Evolutionary conservation across 192 early-diverging fungal species (phyloP).

Genomic region (Dimargaris xerosporica): DNA sequence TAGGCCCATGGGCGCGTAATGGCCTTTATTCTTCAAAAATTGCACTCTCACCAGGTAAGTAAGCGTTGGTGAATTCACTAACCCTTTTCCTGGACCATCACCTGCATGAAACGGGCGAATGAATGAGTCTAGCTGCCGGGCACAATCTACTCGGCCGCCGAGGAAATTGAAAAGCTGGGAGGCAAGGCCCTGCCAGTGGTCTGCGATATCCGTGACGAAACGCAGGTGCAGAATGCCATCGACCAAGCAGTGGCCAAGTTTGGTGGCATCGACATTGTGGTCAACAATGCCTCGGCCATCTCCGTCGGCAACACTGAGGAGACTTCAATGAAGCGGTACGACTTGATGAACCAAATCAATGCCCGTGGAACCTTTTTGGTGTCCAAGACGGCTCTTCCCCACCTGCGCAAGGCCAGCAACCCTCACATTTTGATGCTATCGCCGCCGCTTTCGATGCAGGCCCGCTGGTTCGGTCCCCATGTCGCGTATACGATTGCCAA

Average conservation of each 20-base stretch:
- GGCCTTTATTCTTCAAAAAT: no score
- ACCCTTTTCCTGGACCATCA: no score
- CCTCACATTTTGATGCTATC: constrained; percentile 61
- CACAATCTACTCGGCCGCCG: constrained; percentile 65
- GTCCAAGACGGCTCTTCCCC: constrained; percentile 43
- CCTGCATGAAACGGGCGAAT: not conserved
- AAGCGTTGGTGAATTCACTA: no score
- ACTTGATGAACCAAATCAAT: constrained; percentile 64
- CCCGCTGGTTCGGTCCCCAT: constrained; percentile 51
- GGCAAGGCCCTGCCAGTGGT: constrained; percentile 59
- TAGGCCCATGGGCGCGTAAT: no score
- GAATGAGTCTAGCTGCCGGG: constrained; percentile 44
- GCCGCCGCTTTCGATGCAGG: constrained; percentile 51
- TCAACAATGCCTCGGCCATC: constrained; percentile 72
- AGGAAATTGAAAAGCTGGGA: constrained; percentile 53
- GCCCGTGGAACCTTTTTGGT: constrained; percentile 67
- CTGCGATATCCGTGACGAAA: constrained; percentile 75
- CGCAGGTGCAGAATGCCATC: constrained; percentile 51
- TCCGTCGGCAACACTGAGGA: constrained; percentile 39
- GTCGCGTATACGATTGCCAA: constrained; percentile 57
- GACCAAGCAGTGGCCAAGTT: constrained; percentile 46
- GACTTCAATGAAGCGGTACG: constrained; percentile 44
- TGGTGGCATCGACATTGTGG: constrained; percentile 67
- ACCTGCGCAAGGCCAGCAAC: constrained; percentile 50
- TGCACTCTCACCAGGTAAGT: no score